phyloP scores from a whole-genome alignment of 257 asterid genomes.

The Solanum chaucha region DNA sequence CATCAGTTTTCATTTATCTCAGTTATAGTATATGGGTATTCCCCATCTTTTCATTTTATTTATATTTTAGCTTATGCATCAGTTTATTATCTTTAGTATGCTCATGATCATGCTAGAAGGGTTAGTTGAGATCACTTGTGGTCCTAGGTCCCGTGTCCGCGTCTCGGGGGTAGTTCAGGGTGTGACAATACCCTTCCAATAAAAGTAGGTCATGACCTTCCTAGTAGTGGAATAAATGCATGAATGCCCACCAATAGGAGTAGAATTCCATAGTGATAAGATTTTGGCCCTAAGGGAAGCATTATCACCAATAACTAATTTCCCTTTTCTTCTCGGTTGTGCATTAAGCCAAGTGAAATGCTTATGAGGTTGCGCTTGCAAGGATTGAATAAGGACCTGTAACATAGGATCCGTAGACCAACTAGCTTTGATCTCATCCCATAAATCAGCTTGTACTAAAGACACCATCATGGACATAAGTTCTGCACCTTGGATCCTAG shows the following conservation, averaged over 20 bases:
- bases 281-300: background rate
- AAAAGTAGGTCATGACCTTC: background rate
- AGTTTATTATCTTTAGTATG: no score
- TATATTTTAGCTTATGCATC: no score
- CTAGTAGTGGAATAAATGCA: background rate
- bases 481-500: background rate
- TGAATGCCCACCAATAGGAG: background rate
- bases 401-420: background rate
- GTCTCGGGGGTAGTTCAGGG: no score
- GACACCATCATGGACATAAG: background rate
- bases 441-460: no score
- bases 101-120: no score
- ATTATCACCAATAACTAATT: background rate
- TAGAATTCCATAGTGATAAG: no score
- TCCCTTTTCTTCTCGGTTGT: background rate
- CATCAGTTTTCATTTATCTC: no score
- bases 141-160: no score
- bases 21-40: no score
- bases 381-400: background rate
- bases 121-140: no score
- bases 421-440: no score
- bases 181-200: background rate
- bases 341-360: background rate
- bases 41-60: no score
- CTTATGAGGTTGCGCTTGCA: background rate